Evolutionary conservation across 768 basidiomycete genomes (phyloP), one percentile per base, ranked within the genome.

Genomic region (Dioszegia aurantiaca): DNA sequence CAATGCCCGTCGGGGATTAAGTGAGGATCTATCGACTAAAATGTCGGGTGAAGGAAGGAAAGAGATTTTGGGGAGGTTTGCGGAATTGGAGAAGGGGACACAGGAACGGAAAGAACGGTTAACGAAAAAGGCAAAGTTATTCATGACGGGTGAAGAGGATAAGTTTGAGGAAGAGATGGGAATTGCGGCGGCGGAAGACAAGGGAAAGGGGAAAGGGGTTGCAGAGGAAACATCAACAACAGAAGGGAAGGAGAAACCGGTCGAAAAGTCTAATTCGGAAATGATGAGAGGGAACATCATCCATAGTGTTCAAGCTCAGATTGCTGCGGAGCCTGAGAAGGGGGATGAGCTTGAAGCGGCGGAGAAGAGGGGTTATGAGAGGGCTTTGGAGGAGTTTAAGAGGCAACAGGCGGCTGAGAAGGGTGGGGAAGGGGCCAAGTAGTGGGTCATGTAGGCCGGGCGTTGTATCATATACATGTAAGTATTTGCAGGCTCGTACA

Each of bases 351-450:
- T 65, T 27, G 57, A 49, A 9, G 61, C 53, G 17, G 68, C 65
- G 6, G 68, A 70, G 51, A 41, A 51, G 42, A 55, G 61, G 40
- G 68, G 68, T 8, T 70, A 70, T 59, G 68, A 70, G 44, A 33
- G 61, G 30, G 68, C 68, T 17, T 17, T 66, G 54, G 49, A 30
- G 36, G 68, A 70, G 27, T 40, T 61, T 37, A 55, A 62, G 41
- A 5, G 24, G 26, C 39, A 39, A 47, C 51, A 58, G 54, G 39
- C n/a, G 31, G 41, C 52, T 42, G 28, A 57, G 47, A 27, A 40
- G 56, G 39, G 48, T 83, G 83, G 82, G n/a, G 82, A 37, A 42
- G 42, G 39, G 21, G n/a, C n/a, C n/a, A 52, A 40, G 23, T 24
- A 40, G 6, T 30, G 30, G 27, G 46, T 28, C n/a, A n/a, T n/a